These are phyloP conservation scores for Endothia cerciana DNA, from an alignment of 2,329 filamentous ascomycete species.

Conservation along the genomic window DNA sequence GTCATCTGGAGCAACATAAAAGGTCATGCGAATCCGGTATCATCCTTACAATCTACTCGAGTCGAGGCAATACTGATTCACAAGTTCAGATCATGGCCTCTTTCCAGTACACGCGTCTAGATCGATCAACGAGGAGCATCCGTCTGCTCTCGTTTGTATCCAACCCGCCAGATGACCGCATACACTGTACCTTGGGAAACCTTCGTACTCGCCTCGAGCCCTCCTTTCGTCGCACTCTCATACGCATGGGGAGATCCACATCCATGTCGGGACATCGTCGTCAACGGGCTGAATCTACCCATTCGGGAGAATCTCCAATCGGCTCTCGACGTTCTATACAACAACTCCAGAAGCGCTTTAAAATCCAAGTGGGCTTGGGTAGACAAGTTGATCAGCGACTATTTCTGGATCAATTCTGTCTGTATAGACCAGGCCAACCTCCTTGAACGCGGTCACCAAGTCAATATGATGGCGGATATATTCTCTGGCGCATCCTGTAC, in stretches of 20 bases:
- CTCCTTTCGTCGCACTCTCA: conserved; percentile 33
- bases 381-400: too few species aligned
- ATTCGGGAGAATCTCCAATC: conserved; percentile 26
- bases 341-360: too few species aligned
- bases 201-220: conserved; percentile 28
- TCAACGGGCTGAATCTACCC: conserved; percentile 23
- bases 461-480: conserved; percentile 23
- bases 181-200: conserved; percentile 28
- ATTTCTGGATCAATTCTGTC: conserved; percentile 27
- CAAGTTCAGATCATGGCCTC: background rate
- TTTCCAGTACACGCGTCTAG: conserved; percentile 9
- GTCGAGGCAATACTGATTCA: too few species aligned
- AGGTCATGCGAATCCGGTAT: too few species aligned
- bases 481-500: conserved; percentile 4
- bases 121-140: conserved; percentile 10
- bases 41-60: too few species aligned
- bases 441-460: conserved; percentile 28
- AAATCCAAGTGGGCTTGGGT: too few species aligned
- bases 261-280: conserved; percentile 10
- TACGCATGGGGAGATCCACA: conserved; percentile 34
- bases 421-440: conserved; percentile 29
- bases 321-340: conserved; percentile 19
- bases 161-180: background rate
- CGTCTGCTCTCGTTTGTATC: background rate
- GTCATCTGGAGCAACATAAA: too few species aligned